Base-by-base conservation (phyloP, 805 yeast genomes). In the Ogataea methanolica region DNA sequence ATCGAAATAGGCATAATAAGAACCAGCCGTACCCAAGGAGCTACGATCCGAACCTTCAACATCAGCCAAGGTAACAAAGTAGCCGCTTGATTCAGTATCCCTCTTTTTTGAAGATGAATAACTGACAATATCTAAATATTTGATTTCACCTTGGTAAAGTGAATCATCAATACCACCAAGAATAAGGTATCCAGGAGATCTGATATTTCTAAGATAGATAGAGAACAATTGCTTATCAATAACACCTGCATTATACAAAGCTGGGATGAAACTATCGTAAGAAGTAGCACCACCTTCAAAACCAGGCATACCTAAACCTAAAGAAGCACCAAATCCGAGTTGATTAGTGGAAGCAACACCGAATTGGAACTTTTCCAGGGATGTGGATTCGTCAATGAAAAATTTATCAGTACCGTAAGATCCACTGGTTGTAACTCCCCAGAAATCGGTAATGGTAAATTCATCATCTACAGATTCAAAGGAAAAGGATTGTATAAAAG, bases 1-100 rank as follows among this genome's bases (percentile, higher is more conserved):
- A 59, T 82, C 86, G 33, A 82, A 60, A 26, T 78, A 61, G 3
- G 77, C 82, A 42, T 36, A 41, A 44, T 56, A 47, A 23, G 43
- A 17, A 21, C 50, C 47, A 11, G 49, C 12, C 29, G 36, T 21
- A 7, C 44, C 43, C 29, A 52, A 15, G 19, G 54, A 22, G 39
- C 44, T 21, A 15, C 56, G 59, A 37, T 44, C 22, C 15, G 39
- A 6, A 41, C 50, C 44, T 29, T 51, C 45, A 40, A 60, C 22
- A 43, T 50, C 46, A 11, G 34, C 38, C 19, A 59, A 36, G n/a
- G 45, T 33, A 42, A 56, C 39, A 48, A 47, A 51, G 41, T 54
- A 61, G 2, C 60, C 59, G 7, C 52, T 49, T 11, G 39, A 38
- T 19, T 35, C 21, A 1, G 48, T 9, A 31, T 46, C 41, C 23